Conservation (phyloP, 2,329 filamentous ascomycete species). For the Gremmenia infestans region DNA sequence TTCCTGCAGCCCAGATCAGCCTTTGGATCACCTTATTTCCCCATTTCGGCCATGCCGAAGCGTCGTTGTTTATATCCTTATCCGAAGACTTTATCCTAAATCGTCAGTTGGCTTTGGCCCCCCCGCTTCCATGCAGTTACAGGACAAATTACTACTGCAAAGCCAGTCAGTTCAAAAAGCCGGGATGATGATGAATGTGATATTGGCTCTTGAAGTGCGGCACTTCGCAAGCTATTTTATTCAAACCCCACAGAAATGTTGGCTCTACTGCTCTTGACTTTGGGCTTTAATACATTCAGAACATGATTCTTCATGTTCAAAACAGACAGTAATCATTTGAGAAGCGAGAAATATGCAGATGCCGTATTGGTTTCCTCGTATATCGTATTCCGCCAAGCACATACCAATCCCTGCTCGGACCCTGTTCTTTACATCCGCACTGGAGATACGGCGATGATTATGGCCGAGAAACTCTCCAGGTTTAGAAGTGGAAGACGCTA, state of each 20-base stretch:
- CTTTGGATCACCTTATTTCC: not conserved
- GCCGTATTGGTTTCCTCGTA: no score
- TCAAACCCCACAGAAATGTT: no score
- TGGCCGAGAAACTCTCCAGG: not conserved
- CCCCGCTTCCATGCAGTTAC: not conserved
- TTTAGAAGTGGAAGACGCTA: not conserved
- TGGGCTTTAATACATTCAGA: no score
- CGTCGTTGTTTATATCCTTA: no score
- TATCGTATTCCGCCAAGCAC: not conserved
- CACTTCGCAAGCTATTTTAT: no score
- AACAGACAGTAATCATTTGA: no score
- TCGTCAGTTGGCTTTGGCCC: not conserved
- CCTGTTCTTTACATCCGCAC: not conserved
- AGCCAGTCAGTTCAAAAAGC: not conserved
- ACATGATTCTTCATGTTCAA: no score
- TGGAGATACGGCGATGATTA: not conserved
- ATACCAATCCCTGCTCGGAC: not conserved
- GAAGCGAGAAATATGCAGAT: no score
- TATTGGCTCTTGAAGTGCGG: no score
- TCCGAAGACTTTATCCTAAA: not conserved
- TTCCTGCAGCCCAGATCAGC: not conserved
- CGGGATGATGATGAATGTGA: not conserved
- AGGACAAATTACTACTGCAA: not conserved
- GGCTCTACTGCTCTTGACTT: no score
- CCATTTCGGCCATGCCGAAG: not conserved